A percentile compares a stretch with the other conserved stretches of the same genome.
phyloP scores from a whole-genome alignment of 805 yeast genomes.

The Metschnikowia drakensbergensis region DNA sequence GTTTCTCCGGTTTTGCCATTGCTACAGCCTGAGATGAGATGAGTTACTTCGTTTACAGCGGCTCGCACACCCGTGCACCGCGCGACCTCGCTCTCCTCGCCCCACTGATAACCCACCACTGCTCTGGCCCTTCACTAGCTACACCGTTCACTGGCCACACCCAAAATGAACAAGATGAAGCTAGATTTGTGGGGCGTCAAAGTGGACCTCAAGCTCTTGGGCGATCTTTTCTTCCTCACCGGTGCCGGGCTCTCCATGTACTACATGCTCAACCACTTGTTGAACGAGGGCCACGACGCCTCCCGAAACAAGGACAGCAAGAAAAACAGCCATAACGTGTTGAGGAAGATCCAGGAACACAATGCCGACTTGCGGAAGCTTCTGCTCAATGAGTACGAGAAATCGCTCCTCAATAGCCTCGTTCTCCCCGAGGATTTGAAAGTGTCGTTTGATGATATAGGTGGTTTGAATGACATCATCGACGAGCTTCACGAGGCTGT shows the following conservation, averaged over 20 bases:
- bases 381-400: conserved; percentile 69
- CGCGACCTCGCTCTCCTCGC: background rate
- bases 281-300: conserved; percentile 33
- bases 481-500: conserved; percentile 87
- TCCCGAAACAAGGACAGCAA: conserved; percentile 50
- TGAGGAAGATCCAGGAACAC: conserved; percentile 34
- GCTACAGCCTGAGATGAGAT: conserved; percentile 6
- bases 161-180: conserved; percentile 30
- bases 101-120: too few species aligned
- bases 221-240: conserved; percentile 39
- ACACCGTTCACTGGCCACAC: too few species aligned
- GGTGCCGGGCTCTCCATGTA: conserved; percentile 71
- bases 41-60: background rate
- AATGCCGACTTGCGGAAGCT: conserved; percentile 57
- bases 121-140: too few species aligned
- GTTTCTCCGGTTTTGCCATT: conserved; percentile 22
- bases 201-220: conserved; percentile 37
- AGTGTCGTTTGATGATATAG: conserved; percentile 76
- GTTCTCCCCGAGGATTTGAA: conserved; percentile 81
- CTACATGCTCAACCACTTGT: conserved; percentile 47
- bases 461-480: conserved; percentile 79
- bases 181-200: conserved; percentile 37
- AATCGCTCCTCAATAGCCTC: conserved; percentile 68
- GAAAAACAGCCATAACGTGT: conserved; percentile 51
- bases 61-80: conserved; percentile 2